Evolutionary conservation across 495 filamentous ascomycete genomes (phyloP), one percentile per base, ranked within the genome.

Genomic region (Evansstolkia leycettana): DNA sequence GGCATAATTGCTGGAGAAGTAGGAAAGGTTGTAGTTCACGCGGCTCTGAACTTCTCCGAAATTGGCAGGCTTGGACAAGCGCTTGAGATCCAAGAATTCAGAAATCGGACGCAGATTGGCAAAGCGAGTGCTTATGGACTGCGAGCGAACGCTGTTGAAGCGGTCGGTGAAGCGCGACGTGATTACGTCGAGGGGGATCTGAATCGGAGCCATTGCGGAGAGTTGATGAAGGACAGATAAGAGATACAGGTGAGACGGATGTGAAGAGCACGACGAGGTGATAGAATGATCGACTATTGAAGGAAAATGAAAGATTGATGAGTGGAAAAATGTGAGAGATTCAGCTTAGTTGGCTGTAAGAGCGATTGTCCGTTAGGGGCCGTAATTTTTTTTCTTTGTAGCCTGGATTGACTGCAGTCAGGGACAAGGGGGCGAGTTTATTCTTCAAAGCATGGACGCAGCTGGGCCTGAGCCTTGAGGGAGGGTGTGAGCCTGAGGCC

Each of bases 1-100:
- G 45, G 80, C 81, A 74, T 98, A 98, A 65, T 98, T 98, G 81
- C 85, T 95, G 37, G 86, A 89, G 70, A 94, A 98, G 67, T 95
- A 81, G 53, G 79, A 74, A 36, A 98, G 67, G 56, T 98, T 98
- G 79, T 94, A 98, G 65, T 93, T 94, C 56, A 94, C 79, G 36
- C 90, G 77, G 60, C 82, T 89, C 59, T 98, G 90, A 37, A 83
- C 74, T 52, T 96, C 90, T 46, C 61, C 74, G 46, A 96, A 94
- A 60, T 88, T 89, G 45, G 69, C 72, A 3, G 90, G 92, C 65
- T 95, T 96, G 31, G 84, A 94, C 8, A 98, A 45, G 19, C 89
- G 82, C 72, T 94, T 98, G 57, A 95, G 47, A 57, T 98, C 88
- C 52, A 96, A 69, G 61, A 98, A 98, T 57, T 98, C 90, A 42